A percentile compares a stretch with the other conserved stretches of the same genome.
These are phyloP conservation scores for Podospora fimiseda DNA, from an alignment of 495 filamentous ascomycete genomes.

Conservation along the genomic window DNA sequence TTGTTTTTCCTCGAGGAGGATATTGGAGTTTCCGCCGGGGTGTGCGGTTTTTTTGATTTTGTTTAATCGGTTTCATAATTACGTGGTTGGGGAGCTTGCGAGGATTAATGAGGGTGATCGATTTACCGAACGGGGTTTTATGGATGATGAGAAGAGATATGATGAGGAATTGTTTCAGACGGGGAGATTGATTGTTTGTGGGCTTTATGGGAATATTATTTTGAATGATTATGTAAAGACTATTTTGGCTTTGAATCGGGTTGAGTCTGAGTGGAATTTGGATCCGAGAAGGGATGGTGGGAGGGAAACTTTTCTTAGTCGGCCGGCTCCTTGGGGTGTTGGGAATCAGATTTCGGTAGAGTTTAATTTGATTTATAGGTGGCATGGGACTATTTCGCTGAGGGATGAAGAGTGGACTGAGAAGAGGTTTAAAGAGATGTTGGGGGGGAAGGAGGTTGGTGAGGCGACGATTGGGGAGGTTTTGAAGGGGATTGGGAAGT, in stretches of 20 bases:
- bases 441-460: conserved; percentile 51
- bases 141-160: conserved; percentile 55
- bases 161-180: conserved; percentile 81
- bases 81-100: conserved; percentile 53
- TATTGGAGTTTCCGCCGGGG: conserved; percentile 69
- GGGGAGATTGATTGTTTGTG: conserved; percentile 68
- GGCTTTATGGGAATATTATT: conserved; percentile 76
- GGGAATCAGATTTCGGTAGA: conserved; percentile 73
- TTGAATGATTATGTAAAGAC: conserved; percentile 74
- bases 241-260: conserved; percentile 60
- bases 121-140: conserved; percentile 52
- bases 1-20: conserved; percentile 61
- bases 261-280: conserved; percentile 68
- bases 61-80: conserved; percentile 70
- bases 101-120: conserved; percentile 61
- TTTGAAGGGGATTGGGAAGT: conserved; percentile 41
- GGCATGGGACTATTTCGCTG: conserved; percentile 61
- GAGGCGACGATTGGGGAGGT: conserved; percentile 46
- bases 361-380: conserved; percentile 66
- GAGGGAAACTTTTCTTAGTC: conserved; percentile 27
- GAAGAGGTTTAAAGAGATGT: conserved; percentile 48
- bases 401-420: conserved; percentile 61
- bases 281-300: conserved; percentile 54
- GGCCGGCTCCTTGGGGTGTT: conserved; percentile 47
- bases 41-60: conserved; percentile 63